Percentiles rank a stretch among this genome's conserved stretches.
Conservation (phyloP, 1,284 basidiomycete species). For the Neonothopanus nambi region DNA sequence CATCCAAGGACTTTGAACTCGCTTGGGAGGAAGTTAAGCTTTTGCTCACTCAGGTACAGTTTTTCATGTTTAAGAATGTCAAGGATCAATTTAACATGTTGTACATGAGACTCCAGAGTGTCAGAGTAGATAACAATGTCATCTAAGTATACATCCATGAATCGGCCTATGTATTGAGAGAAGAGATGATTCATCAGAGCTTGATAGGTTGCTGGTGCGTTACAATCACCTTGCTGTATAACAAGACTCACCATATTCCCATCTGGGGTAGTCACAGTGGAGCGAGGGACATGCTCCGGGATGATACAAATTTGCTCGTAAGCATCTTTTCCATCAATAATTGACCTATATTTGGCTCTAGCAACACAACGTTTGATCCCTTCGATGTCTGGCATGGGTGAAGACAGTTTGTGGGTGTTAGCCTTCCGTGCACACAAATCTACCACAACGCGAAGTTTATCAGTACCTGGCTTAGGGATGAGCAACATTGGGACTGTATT, state of each 20-base stretch:
- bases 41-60: constrained; percentile 27
- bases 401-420: constrained; percentile 3
- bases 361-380: too few species aligned
- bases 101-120: constrained; percentile 27
- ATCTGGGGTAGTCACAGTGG: constrained; percentile 29
- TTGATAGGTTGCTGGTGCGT: too few species aligned
- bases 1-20: constrained; percentile 34
- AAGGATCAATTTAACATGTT: constrained; percentile 25
- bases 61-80: constrained; percentile 23
- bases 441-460: not conserved
- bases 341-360: too few species aligned
- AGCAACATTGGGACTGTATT: constrained; percentile 30
- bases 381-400: too few species aligned
- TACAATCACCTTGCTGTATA: constrained; percentile 21
- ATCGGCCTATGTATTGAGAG: constrained; percentile 38
- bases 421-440: constrained; percentile 2
- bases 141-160: constrained; percentile 23
- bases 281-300: too few species aligned
- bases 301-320: too few species aligned
- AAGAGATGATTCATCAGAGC: constrained; percentile 14
- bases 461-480: constrained; percentile 23
- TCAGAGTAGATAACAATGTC: constrained; percentile 32
- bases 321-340: too few species aligned
- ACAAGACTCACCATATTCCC: constrained; percentile 25
- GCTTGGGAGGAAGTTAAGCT: constrained; percentile 26